phyloP scores from a whole-genome alignment of 176 grass and related monocot genomes.

The Poa pratensis region DNA sequence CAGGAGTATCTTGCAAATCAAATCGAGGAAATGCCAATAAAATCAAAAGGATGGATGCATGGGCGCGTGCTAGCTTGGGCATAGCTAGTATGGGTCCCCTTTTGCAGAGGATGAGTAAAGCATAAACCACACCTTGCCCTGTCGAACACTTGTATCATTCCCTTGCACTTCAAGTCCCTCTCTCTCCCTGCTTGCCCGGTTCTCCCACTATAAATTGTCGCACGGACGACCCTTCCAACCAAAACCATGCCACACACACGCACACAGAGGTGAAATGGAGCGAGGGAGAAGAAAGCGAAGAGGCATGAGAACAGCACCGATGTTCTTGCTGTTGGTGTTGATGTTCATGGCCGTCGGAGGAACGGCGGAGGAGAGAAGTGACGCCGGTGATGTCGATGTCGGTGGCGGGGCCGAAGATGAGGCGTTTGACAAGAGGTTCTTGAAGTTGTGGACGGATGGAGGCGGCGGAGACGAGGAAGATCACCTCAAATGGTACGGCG shows the following conservation, averaged over 20 bases:
- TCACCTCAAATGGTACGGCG: background rate
- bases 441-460: slow-evolving; percentile 32
- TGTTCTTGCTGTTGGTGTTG: slow-evolving; percentile 18
- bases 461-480: background rate
- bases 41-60: background rate
- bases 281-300: slow-evolving; percentile 20
- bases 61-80: background rate
- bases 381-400: background rate
- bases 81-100: background rate
- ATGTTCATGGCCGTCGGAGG: background rate
- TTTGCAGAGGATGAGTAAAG: slow-evolving; percentile 68
- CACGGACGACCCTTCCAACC: slow-evolving; percentile 44
- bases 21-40: slow-evolving; percentile 8
- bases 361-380: background rate
- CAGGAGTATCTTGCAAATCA: slow-evolving; percentile 33
- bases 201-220: slow-evolving; percentile 37
- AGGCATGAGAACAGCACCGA: background rate
- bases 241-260: slow-evolving; percentile 42
- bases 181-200: background rate
- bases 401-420: background rate
- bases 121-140: slow-evolving; percentile 58
- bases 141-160: slow-evolving; percentile 44
- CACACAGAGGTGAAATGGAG: slow-evolving; percentile 39
- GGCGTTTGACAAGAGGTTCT: background rate
- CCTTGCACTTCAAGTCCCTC: slow-evolving; percentile 70